phyloP scores from a whole-genome alignment of 2,329 filamentous ascomycete genomes.

The Hirsutella thompsonii region DNA sequence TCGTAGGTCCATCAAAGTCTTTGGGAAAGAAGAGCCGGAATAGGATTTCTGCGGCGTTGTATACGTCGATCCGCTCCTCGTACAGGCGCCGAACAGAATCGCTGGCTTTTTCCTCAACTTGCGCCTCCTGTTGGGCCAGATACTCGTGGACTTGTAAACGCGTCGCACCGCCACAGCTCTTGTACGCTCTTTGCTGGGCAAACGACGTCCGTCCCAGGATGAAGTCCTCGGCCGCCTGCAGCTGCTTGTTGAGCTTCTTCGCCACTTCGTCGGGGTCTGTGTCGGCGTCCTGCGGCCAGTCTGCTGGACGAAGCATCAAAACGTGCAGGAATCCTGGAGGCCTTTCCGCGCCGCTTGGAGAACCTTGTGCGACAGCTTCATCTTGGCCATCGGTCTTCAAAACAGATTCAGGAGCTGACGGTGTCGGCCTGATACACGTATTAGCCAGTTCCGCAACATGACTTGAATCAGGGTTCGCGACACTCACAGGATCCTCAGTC shows the following conservation, averaged over 20 bases:
- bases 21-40: slow-evolving; percentile 29
- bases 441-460: background rate
- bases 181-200: slow-evolving; percentile 15
- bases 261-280: background rate
- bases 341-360: background rate
- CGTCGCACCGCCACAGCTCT: slow-evolving; percentile 10
- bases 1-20: slow-evolving; percentile 21
- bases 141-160: slow-evolving; percentile 11
- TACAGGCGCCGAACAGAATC: slow-evolving; percentile 14
- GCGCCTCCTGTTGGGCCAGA: slow-evolving; percentile 10
- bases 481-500: slow-evolving; percentile 10
- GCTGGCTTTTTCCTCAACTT: slow-evolving; percentile 10
- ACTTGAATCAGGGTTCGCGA: background rate
- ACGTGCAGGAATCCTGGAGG: slow-evolving; percentile 8
- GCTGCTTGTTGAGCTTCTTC: slow-evolving; percentile 9
- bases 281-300: background rate
- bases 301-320: slow-evolving; percentile 8
- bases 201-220: slow-evolving; percentile 12
- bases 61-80: slow-evolving; percentile 23
- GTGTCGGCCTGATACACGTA: background rate
- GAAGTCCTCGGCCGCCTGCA: slow-evolving; percentile 15
- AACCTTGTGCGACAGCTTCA: background rate
- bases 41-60: slow-evolving; percentile 25
- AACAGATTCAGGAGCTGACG: background rate
- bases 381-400: background rate